Conservation (phyloP, 192 early-diverging fungal species). For the Gonapodya prolifera region DNA sequence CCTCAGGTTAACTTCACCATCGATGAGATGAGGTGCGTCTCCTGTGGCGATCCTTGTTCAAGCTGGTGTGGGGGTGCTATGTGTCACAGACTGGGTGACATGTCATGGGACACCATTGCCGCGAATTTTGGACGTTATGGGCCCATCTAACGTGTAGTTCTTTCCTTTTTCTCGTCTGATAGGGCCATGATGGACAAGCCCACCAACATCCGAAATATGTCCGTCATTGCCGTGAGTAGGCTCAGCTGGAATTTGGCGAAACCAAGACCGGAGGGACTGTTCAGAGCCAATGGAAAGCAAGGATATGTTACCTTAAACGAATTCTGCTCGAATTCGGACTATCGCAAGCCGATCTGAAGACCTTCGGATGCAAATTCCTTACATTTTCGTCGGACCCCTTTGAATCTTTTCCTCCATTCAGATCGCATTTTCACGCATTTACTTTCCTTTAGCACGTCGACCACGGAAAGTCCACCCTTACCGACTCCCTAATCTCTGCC, state of each 20-base stretch:
- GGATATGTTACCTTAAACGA: too few relatives aligned
- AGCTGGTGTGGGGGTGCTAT: background rate
- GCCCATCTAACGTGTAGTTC: too few relatives aligned
- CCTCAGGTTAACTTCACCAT: background rate
- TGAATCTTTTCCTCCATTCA: constrained; percentile 1
- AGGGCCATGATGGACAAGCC: constrained; percentile 64
- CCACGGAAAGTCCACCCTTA: constrained; percentile 94
- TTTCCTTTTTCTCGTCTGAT: too few relatives aligned
- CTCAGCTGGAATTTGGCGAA: too few relatives aligned
- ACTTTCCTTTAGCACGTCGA: constrained; percentile 76
- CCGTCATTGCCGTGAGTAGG: constrained; percentile 73
- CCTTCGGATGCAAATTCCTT: background rate
- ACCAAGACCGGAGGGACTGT: too few relatives aligned
- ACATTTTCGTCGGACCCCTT: background rate
- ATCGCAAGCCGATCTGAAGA: too few relatives aligned
- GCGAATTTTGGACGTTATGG: too few relatives aligned
- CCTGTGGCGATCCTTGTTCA: background rate
- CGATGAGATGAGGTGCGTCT: background rate
- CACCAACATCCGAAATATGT: constrained; percentile 98
- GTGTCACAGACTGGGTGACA: background rate
- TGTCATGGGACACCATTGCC: background rate
- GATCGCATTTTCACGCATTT: too few relatives aligned
- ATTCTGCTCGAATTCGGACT: too few relatives aligned
- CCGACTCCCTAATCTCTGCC: constrained; percentile 92
- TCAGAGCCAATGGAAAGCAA: too few relatives aligned